Conservation (phyloP, 2,329 filamentous ascomycete species). For the Claviceps digitariae region DNA sequence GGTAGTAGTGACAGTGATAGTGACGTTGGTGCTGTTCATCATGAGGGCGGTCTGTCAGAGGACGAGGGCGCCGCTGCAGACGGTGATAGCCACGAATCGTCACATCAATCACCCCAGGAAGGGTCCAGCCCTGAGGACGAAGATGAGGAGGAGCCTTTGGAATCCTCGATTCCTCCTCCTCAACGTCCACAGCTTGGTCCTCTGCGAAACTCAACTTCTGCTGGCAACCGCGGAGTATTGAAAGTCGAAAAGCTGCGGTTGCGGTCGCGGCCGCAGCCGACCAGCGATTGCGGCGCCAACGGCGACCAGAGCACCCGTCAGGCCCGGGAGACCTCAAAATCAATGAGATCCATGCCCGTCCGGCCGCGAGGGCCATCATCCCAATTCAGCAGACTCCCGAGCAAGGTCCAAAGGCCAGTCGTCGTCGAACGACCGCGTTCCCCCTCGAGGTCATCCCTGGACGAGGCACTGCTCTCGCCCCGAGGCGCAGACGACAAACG, state of each 20-base stretch:
- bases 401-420: background rate
- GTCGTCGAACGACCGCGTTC: conserved; percentile 11
- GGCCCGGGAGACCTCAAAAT: conserved; percentile 15
- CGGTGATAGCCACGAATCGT: conserved; percentile 19
- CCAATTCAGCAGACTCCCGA: conserved; percentile 3
- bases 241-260: conserved; percentile 12
- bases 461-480: conserved; percentile 19
- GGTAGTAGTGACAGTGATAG: conserved; percentile 21
- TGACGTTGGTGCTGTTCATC: conserved; percentile 28
- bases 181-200: conserved; percentile 35
- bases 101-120: conserved; percentile 12
- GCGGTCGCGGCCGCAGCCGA: conserved; percentile 21
- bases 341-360: conserved; percentile 17
- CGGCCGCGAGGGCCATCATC: conserved; percentile 3
- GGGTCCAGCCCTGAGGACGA: conserved; percentile 9
- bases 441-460: conserved; percentile 18
- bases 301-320: conserved; percentile 31
- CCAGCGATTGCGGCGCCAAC: conserved; percentile 31
- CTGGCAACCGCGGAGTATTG: conserved; percentile 31
- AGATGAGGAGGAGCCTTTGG: conserved; percentile 6
- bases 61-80: conserved; percentile 29
- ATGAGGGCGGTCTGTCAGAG: conserved; percentile 31
- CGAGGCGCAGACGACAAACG: conserved; percentile 2
- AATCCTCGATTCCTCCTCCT: conserved; percentile 34
- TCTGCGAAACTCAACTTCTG: conserved; percentile 36